phyloP scores from a whole-genome alignment of 2,329 filamentous ascomycete species.

The Hypomyces rosellus region DNA sequence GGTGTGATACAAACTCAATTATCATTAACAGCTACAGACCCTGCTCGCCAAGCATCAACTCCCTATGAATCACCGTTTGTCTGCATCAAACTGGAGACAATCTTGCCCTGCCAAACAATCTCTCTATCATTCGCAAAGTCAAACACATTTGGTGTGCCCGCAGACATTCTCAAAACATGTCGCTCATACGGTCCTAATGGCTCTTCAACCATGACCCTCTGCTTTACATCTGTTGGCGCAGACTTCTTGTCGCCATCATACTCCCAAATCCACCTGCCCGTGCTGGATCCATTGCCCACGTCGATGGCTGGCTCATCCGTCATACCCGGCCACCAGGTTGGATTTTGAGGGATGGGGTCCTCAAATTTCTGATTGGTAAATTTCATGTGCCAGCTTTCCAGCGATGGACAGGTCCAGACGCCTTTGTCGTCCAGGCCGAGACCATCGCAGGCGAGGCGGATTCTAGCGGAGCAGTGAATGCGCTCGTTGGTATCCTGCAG shows the following conservation, averaged over 20 bases:
- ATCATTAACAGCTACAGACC: no score
- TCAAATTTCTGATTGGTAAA: slow-evolving; percentile 25
- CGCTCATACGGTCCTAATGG: slow-evolving; percentile 47
- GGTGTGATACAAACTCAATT: no score
- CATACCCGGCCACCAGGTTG: slow-evolving; percentile 25
- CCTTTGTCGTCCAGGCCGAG: slow-evolving; percentile 42
- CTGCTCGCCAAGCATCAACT: no score
- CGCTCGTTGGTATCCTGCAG: slow-evolving; percentile 49
- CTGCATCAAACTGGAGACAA: not conserved
- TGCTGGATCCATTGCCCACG: slow-evolving; percentile 17
- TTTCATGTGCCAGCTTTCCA: slow-evolving; percentile 39
- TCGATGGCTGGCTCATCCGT: slow-evolving; percentile 14
- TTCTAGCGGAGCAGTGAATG: slow-evolving; percentile 47
- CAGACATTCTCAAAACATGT: slow-evolving; percentile 39
- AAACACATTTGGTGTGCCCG: slow-evolving; percentile 37
- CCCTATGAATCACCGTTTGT: not conserved
- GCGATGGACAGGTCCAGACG: slow-evolving; percentile 41
- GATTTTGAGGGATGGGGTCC: slow-evolving; percentile 30
- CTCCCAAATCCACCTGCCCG: slow-evolving; percentile 47
- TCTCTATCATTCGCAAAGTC: slow-evolving; percentile 29
- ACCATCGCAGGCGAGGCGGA: slow-evolving; percentile 45
- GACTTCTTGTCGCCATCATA: slow-evolving; percentile 39
- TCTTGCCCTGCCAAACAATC: slow-evolving; percentile 8
- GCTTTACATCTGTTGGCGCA: slow-evolving; percentile 33
- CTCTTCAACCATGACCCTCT: slow-evolving; percentile 45